Conservation (phyloP, 73 alveolate species). For the Stentor coeruleus region DNA sequence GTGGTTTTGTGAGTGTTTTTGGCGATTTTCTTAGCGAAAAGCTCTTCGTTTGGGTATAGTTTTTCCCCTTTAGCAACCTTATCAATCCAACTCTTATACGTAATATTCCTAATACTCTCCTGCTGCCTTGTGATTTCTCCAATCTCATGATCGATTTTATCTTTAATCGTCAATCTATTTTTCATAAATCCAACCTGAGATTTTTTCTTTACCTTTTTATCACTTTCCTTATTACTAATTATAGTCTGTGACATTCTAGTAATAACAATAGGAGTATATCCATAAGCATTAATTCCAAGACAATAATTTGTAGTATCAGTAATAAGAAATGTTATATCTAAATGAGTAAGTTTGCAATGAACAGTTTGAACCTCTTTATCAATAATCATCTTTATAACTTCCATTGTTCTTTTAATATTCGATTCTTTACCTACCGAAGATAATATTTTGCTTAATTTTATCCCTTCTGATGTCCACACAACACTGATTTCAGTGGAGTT, state of each 20-base stretch:
- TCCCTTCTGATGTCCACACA: background rate
- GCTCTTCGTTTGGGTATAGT: conserved; percentile 3
- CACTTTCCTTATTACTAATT: too few species aligned
- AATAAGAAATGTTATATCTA: background rate
- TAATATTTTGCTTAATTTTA: background rate
- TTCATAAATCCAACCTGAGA: background rate
- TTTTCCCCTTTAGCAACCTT: background rate
- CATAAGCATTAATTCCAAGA: background rate
- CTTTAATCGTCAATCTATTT: background rate
- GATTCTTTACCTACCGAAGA: background rate
- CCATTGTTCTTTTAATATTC: background rate
- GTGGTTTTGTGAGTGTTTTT: background rate
- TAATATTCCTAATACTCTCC: background rate
- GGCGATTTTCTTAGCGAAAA: background rate
- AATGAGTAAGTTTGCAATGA: background rate
- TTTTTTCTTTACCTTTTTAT: too few species aligned
- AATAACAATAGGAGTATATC: background rate
- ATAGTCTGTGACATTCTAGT: too few species aligned
- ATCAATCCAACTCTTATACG: background rate
- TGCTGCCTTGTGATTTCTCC: background rate
- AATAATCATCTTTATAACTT: too few species aligned
- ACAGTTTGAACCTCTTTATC: background rate
- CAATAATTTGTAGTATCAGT: background rate
- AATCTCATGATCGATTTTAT: background rate
- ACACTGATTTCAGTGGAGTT: background rate